Base-by-base conservation (phyloP, 345 rosid species). In the Bruguiera gymnorhiza region DNA sequence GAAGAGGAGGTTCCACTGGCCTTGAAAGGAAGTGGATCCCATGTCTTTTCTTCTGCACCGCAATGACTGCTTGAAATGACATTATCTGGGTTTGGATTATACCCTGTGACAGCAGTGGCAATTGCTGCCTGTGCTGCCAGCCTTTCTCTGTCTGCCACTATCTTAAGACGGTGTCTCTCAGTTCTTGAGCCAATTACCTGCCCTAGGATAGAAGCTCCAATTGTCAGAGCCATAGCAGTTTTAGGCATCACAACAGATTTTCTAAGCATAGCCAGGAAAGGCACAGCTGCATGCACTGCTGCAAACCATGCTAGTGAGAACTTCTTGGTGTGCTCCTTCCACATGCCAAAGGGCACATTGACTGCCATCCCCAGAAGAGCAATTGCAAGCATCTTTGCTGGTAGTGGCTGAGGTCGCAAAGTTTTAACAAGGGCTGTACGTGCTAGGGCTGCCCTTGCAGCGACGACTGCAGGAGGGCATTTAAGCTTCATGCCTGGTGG, bases 241-340 rank as follows among this genome's bases (percentile, higher is more conserved):
- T 93, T 93, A 0, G 96, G 98, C 90, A 93, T 90, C 81, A 84
- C 18, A 1, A 88, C 89, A 1, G 97, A 90, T 71, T 93, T 93
- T 83, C 98, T 80, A 13, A 90, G 89, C 92, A 93, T 88, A 13
- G 93, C 98, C 62, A 93, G 88, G 73, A 93, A 93, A 21, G 93
- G 98, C 51, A 93, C 97, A n/a, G 95, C 95, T 23, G 98, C 97
- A 72, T 93, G 97, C 63, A 93, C 83, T 1, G 97, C 97, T 15
- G 79, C 81, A 85, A 93, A 88, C 98, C 98, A 93, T 6, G 91
- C 69, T 27, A 83, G 66, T 18, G 98, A 93, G 72, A 93, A 90
- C 76, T 90, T 93, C 72, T 56, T 24, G 1, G 97, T 93, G 81
- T 93, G 98, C 78, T 93, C 98, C 80, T 67, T 87, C 98, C 97